Base-by-base conservation (phyloP, 352 stramenopile genomes). In the Globisporangium orthogonon region DNA sequence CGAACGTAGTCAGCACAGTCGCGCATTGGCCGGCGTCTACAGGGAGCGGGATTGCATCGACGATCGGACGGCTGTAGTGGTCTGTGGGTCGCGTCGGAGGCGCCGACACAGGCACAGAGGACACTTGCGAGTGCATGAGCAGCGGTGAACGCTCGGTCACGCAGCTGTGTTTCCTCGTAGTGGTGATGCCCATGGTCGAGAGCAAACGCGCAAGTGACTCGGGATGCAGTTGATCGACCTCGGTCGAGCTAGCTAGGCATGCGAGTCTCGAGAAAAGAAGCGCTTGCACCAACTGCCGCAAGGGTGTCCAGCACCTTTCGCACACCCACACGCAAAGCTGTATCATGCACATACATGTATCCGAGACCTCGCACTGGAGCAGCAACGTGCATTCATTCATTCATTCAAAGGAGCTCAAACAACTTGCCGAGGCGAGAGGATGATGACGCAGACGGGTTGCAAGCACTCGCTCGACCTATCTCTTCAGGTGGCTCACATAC, bases 401-500 rank as follows among this genome's bases (percentile, higher is more conserved):
- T 37, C 31, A 37, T 37, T 37, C 31, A 37, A 7, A n/a, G n/a
- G n/a, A n/a, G n/a, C n/a, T n/a, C n/a, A n/a, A n/a, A n/a, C n/a
- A n/a, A n/a, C n/a, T n/a, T n/a, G n/a, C n/a, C n/a, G n/a, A n/a
- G n/a, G n/a, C n/a, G n/a, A n/a, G n/a, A n/a, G n/a, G n/a, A n/a
- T n/a, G n/a, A n/a, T n/a, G 33, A 37, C 40, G 17, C 40, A 7
- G 40, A 7, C 11, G 40, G 3, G 40, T 15, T 17, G 40, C 40
- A 23, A 23, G 40, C 13, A 3, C 40, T 13, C 40, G 3, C 15
- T 11, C 17, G 17, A 28, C 29, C 48, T 56, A 81, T 48, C 69
- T 66, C 68, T 81, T 78, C 33, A 81, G 56, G 67, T 81, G 72
- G 57, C 72, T 81, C 52, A 81, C 72, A 30, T 71, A 81, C 43